Conservation (phyloP, 352 stramenopile species). For the Phytopythium boreale region DNA sequence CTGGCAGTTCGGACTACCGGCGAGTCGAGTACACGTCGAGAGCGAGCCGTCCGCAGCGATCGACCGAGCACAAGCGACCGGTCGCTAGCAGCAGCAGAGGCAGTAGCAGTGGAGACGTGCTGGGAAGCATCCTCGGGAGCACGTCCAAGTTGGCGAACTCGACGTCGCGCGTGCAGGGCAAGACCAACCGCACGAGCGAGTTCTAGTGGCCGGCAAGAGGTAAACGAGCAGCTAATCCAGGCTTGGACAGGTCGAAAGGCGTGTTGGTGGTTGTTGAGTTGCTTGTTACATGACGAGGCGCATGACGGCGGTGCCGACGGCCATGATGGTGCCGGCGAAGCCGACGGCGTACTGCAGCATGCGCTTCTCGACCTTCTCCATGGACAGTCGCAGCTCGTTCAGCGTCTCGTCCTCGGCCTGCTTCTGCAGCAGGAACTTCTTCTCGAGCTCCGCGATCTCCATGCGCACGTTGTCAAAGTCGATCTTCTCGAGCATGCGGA, state of each 20-base stretch:
- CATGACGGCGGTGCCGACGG: slow-evolving; percentile 70
- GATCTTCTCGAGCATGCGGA: slow-evolving; percentile 89
- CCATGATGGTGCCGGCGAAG: slow-evolving; percentile 88
- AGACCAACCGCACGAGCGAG: slow-evolving; percentile 35
- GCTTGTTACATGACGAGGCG: slow-evolving; percentile 61
- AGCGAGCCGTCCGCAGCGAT: background rate
- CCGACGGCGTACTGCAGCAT: slow-evolving; percentile 87
- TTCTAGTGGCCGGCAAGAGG: slow-evolving; percentile 16
- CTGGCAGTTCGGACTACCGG: background rate
- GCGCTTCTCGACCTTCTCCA: slow-evolving; percentile 88
- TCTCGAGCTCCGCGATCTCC: slow-evolving; percentile 85
- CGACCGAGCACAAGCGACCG: slow-evolving; percentile 1
- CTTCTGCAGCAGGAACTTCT: slow-evolving; percentile 89
- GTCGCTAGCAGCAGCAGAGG: slow-evolving; percentile 3
- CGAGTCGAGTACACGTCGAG: slow-evolving; percentile 1
- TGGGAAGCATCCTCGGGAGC: slow-evolving; percentile 67
- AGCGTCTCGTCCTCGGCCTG: slow-evolving; percentile 85
- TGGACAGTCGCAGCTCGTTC: slow-evolving; percentile 82
- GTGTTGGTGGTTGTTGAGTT: background rate
- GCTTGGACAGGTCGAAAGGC: background rate
- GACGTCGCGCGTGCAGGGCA: slow-evolving; percentile 65
- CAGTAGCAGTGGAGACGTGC: slow-evolving; percentile 23
- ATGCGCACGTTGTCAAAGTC: slow-evolving; percentile 89
- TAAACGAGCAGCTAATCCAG: background rate
- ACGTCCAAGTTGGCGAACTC: slow-evolving; percentile 56